Percentiles rank a stretch among this genome's conserved stretches.
Evolutionary conservation across 768 basidiomycete species (phyloP).

Genomic region (Amanita thiersii): DNA sequence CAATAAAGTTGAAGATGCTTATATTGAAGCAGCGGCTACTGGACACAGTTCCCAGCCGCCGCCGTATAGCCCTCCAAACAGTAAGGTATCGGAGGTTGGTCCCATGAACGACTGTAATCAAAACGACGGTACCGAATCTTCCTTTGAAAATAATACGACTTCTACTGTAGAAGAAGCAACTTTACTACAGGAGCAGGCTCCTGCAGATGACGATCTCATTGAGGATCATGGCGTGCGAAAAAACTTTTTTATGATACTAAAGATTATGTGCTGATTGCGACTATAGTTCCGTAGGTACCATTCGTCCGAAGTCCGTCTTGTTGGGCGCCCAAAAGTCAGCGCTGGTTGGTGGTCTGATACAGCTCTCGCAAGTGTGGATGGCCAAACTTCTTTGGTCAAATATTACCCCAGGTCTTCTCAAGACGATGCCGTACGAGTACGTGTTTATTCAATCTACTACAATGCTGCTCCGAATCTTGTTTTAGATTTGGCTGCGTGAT

Average conservation of each 20-base stretch:
- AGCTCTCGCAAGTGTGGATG: conserved; percentile 30
- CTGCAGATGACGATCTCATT: conserved; percentile 14
- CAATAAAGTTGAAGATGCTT: background rate
- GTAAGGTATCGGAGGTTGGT: too few relatives aligned
- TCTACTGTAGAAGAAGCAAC: background rate
- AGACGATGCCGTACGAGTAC: conserved; percentile 23
- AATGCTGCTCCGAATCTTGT: background rate
- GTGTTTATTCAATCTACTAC: background rate
- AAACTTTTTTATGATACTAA: background rate
- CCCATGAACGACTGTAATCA: too few relatives aligned
- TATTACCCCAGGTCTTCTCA: conserved; percentile 30
- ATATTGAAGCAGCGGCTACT: background rate
- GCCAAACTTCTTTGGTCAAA: conserved; percentile 32
- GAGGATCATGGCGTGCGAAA: conserved; percentile 25
- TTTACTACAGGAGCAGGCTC: conserved; percentile 9
- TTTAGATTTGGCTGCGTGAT: conserved; percentile 40
- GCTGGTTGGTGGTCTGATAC: conserved; percentile 42
- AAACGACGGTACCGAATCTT: too few relatives aligned
- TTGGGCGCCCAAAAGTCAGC: conserved; percentile 25
- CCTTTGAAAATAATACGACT: background rate
- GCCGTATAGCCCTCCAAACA: conserved; percentile 4
- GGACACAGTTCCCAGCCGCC: conserved; percentile 6
- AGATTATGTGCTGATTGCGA: background rate
- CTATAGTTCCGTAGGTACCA: conserved; percentile 40
- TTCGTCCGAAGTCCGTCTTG: conserved; percentile 37